Base-by-base conservation (phyloP, 2,329 filamentous ascomycete genomes). In the Cercospora zeae-maydis region DNA sequence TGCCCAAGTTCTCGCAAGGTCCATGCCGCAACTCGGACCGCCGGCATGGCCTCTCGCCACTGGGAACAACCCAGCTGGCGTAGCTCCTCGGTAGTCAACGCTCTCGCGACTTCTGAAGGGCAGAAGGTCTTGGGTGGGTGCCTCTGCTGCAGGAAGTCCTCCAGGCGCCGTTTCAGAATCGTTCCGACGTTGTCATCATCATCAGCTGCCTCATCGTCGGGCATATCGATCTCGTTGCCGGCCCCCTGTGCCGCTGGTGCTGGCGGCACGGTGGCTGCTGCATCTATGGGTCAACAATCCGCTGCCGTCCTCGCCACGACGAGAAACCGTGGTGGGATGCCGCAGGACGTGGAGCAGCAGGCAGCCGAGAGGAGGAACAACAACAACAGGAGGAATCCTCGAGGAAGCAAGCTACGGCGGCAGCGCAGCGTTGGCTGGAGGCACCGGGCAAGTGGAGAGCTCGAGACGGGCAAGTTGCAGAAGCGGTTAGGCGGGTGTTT, bases 41-140 rank as follows among this genome's bases (percentile, higher is more conserved):
- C 58, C 5, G 77, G 75, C 82, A 84, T 84, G 1, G 78, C 72
- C 19, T 81, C 78, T 54, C 80, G 74, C 82, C 82, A 84, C 5
- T 72, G 68, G 6, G 61, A 61, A 30, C 68, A 72, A 1, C 71
- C 74, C 30, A 75, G 64, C 6, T 59, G 58, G 6, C 62, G 42
- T 31, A 83, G 70, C 31, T 83, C 80, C 8, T 70, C 60, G 2
- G 62, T 16, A 13, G 79, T 77, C 8, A 83, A 70, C 0, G 79
- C 76, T 27, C 82, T 76, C 1, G 81, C 80, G 39, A 82, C 75
- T 71, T 83, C 81, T 13, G 81, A 83, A 3, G 81, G 82, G 67
- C 82, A 84, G 64, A 83, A 79, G 0, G 82, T 83, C 68, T 83
- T 83, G 10, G 81, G 82, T n/a, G 74, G 73, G 4, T 72, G 59